Percentiles rank a stretch among this genome's conserved stretches.
These are phyloP conservation scores for Rhodocollybia butyracea DNA, from an alignment of 768 basidiomycete species.

Conservation along the genomic window DNA sequence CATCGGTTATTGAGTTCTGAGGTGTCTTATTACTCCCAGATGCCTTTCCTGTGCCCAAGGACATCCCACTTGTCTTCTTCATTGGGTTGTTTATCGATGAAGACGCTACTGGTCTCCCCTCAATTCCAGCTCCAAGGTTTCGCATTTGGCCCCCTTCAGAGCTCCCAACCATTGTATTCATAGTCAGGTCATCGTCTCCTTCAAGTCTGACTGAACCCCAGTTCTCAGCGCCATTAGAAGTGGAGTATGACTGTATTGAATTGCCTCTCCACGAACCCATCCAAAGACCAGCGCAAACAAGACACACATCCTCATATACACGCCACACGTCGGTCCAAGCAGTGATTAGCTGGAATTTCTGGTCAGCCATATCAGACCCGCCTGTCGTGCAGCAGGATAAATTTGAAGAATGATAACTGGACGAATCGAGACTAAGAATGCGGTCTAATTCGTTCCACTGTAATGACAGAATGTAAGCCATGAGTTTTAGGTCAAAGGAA, in stretches of 20 bases:
- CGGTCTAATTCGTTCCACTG: conserved; percentile 81
- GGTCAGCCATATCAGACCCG: conserved; percentile 18
- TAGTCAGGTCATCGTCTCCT: conserved; percentile 60
- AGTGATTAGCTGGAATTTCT: conserved; percentile 38
- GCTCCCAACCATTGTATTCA: conserved; percentile 18
- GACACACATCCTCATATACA: conserved; percentile 81
- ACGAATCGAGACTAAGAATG: conserved; percentile 55
- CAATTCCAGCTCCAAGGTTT: conserved; percentile 67
- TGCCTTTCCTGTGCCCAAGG: conserved; percentile 38
- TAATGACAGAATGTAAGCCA: neutral
- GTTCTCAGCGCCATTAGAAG: conserved; percentile 42
- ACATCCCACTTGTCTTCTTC: conserved; percentile 48
- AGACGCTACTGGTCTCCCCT: conserved; percentile 45
- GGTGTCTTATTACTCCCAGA: conserved; percentile 21
- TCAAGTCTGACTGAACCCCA: conserved; percentile 61
- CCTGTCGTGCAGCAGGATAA: conserved; percentile 33
- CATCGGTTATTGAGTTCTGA: conserved; percentile 1
- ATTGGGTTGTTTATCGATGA: conserved; percentile 33
- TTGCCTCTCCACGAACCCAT: conserved; percentile 62
- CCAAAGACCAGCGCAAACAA: conserved; percentile 83
- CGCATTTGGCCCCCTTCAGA: conserved; percentile 29
- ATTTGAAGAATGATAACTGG: conserved; percentile 20
- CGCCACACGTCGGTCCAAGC: conserved; percentile 76
- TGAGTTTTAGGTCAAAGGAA: neutral
- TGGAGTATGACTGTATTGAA: conserved; percentile 45